These are phyloP conservation scores for Kwoniella bestiolae DNA, from an alignment of 768 basidiomycete species.

Conservation along the genomic window DNA sequence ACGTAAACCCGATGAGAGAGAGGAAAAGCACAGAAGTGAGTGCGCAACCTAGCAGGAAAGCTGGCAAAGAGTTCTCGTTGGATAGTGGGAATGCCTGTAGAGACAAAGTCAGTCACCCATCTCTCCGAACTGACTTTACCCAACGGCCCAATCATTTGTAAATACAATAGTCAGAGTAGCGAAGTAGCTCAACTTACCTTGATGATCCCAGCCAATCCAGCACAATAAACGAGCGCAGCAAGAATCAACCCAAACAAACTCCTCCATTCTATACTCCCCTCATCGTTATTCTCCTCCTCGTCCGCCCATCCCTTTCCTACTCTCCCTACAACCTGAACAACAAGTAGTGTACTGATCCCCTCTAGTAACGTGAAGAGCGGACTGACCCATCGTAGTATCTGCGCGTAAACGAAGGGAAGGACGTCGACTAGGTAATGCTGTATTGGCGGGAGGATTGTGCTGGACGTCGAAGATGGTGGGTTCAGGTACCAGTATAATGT, in stretches of 20 bases:
- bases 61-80: conserved; percentile 80
- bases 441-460: conserved; percentile 26
- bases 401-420: conserved; percentile 53
- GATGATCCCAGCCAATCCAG: conserved; percentile 47
- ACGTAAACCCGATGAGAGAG: conserved; percentile 84
- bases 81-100: conserved; percentile 70
- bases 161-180: no score
- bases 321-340: conserved; percentile 53
- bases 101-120: no score
- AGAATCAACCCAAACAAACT: conserved; percentile 49
- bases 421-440: conserved; percentile 42
- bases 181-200: conserved; percentile 30
- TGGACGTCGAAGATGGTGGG: conserved; percentile 32
- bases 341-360: conserved; percentile 55
- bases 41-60: conserved; percentile 84
- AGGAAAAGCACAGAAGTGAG: conserved; percentile 87
- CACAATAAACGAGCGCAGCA: conserved; percentile 50
- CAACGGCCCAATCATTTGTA: no score
- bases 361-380: conserved; percentile 57
- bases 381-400: conserved; percentile 48
- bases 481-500: conserved; percentile 54
- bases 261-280: conserved; percentile 55
- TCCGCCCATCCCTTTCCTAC: conserved; percentile 57
- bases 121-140: no score
- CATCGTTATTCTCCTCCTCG: conserved; percentile 49